Base-by-base conservation (phyloP, 306 rosid genomes). In the Pyrus bretschneideri region DNA sequence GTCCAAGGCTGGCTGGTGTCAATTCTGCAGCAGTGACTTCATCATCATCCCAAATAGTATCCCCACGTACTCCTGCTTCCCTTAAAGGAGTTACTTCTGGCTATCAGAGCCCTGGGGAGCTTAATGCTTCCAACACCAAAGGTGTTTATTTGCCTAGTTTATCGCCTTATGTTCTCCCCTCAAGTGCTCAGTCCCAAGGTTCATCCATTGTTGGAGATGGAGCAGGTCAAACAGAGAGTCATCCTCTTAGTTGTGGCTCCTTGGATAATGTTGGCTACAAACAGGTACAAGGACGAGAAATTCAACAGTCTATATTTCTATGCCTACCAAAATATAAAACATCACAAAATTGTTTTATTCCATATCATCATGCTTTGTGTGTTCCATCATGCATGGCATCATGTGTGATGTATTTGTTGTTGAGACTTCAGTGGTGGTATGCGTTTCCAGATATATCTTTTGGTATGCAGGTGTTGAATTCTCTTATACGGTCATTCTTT, bases 161-260 rank as follows among this genome's bases (percentile, higher is more conserved):
- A 60, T 91, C 96, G 59, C 86, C 96, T 71, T 90, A 86, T 89
- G 90, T 89, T 89, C 87, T 86, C 63, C 83, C 97, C 72, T 54
- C 96, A 74, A 85, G 84, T 84, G 86, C 87, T 72, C 91, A 81
- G 78, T 89, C 97, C 76, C 97, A 91, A 87, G 81, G 81, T 64
- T 81, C 96, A 80, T 75, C 97, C 71, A 69, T 87, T 85, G 35
- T 82, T 52, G 90, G 90, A 73, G 93, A 87, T 76, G 89, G 85
- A 29, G 93, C 77, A 73, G 86, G 80, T 74, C 96, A 81, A 65
- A 77, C 88, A 81, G 93, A 88, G 27, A 78, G 82, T 72, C 87
- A 69, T 83, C 87, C 93, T 40, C 76, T 83, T 70, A 80, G 87
- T 83, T 82, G 86, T 45, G 81, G 86, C 81, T 88, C 97, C 77